phyloP scores from a whole-genome alignment of 129 eudicot species.

The Ambrosia trifida region DNA sequence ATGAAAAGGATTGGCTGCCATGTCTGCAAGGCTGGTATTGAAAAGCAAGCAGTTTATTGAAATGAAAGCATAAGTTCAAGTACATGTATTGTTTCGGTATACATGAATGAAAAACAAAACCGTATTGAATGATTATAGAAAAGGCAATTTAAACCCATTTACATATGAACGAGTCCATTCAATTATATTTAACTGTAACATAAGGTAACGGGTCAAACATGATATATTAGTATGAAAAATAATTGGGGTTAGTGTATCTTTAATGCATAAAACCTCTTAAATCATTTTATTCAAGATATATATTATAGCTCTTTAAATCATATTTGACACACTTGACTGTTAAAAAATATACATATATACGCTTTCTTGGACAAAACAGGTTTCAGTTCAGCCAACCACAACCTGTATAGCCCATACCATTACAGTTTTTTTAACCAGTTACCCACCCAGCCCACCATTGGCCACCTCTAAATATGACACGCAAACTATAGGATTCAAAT shows the following conservation, averaged over 20 bases:
- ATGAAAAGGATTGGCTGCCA: conserved; percentile 70
- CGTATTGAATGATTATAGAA: background rate
- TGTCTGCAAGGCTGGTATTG: conserved; percentile 56
- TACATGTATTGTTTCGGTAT: background rate
- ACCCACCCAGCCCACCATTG: background rate
- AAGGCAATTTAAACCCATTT: background rate
- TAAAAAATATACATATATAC: too few relatives aligned
- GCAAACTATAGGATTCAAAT: background rate
- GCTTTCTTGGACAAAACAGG: too few relatives aligned
- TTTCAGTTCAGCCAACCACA: too few relatives aligned
- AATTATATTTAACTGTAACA: background rate
- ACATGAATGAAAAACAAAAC: background rate
- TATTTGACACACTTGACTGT: too few relatives aligned
- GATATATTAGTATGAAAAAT: too few relatives aligned
- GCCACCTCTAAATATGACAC: background rate
- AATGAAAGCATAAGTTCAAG: background rate
- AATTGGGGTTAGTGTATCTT: too few relatives aligned
- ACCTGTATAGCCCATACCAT: background rate
- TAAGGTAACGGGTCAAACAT: background rate
- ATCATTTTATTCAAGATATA: too few relatives aligned
- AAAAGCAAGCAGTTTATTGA: background rate
- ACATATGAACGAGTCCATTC: background rate
- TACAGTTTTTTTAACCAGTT: background rate
- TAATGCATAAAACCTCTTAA: too few relatives aligned
- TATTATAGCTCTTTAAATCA: too few relatives aligned